phyloP scores from a whole-genome alignment of 2,329 filamentous ascomycete species.

The Dactylellina sp. region DNA sequence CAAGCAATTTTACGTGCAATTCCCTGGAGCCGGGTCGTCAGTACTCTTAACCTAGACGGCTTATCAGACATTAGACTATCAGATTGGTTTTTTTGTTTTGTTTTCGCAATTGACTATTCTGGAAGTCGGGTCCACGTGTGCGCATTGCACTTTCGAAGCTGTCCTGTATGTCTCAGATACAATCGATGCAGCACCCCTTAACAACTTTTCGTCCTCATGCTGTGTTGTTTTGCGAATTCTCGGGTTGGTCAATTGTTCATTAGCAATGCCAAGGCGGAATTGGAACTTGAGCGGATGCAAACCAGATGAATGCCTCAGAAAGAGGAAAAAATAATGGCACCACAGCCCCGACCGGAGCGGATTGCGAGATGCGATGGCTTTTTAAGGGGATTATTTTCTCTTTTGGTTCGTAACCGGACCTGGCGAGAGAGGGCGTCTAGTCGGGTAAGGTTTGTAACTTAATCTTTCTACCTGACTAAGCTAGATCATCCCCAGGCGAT shows the following conservation, averaged over 20 bases:
- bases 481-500: slow-evolving; percentile 39
- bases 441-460: slow-evolving; percentile 32
- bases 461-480: slow-evolving; percentile 46
- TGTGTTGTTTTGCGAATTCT: slow-evolving; percentile 8
- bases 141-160: slow-evolving; percentile 8
- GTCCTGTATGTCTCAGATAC: slow-evolving; percentile 37
- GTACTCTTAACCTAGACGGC: background rate
- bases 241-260: too few species aligned
- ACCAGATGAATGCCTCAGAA: background rate
- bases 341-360: slow-evolving; percentile 38
- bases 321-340: slow-evolving; percentile 3
- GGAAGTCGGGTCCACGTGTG: slow-evolving; percentile 6
- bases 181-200: background rate
- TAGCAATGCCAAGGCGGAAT: slow-evolving; percentile 53
- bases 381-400: slow-evolving; percentile 44
- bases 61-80: slow-evolving; percentile 3
- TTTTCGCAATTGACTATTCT: slow-evolving; percentile 11
- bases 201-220: background rate
- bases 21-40: background rate
- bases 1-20: background rate
- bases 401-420: slow-evolving; percentile 48
- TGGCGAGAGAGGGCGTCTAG: slow-evolving; percentile 8
- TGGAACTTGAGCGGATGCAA: slow-evolving; percentile 16
- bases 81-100: too few species aligned
- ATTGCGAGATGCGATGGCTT: slow-evolving; percentile 20